Evolutionary conservation across 1,284 basidiomycete genomes (phyloP), one percentile per base, ranked within the genome.

Genomic region (Athelia psychrophila): DNA sequence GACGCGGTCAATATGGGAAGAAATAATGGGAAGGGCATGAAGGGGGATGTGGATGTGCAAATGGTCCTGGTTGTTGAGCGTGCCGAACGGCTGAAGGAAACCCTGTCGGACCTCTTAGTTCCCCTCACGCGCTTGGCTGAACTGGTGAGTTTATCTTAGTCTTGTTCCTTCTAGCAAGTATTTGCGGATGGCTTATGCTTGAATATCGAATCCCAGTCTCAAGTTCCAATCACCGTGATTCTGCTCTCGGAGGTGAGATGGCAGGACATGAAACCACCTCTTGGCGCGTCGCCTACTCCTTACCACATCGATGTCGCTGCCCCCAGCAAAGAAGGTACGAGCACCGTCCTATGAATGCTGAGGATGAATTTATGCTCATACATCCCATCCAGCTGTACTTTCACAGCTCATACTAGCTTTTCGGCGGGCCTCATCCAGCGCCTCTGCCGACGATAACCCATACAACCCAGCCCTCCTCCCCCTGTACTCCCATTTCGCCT

Each of bases 201-300:
- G n/a, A 6, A 22, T 16, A 6, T 42, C 8, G 6, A 42, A 9
- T 9, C 24, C 4, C 24, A 46, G 44, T 19, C 44, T 19, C 44
- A 27, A 24, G 24, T 74, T 8, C 73, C 68, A 23, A 60, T 80
- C 19, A 80, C 79, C 1, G 79, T 88, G 0, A 73, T 94, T 3
- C 76, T 93, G 49, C 64, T 88, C 24, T 91, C 89, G 1, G 75
- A 81, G 44, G 73, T 80, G 6, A 77, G 79, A 16, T 94, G 92
- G 91, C 83, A 89, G 56, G 80, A 88, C 56, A 76, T 93, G 18
- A 78, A 83, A 9, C 89, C 91, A 0, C 66, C 79, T 0, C 65
- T 86, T 4, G 88, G 86, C 3, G 85, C 88, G 23, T 80, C 88
- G 0, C 80, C 83, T 0, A 89, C 93, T 61, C 92, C 92, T 0